Evolutionary conservation across 345 rosid species (phyloP), one percentile per base, ranked within the genome.

Genomic region (Eucalyptus rudis): DNA sequence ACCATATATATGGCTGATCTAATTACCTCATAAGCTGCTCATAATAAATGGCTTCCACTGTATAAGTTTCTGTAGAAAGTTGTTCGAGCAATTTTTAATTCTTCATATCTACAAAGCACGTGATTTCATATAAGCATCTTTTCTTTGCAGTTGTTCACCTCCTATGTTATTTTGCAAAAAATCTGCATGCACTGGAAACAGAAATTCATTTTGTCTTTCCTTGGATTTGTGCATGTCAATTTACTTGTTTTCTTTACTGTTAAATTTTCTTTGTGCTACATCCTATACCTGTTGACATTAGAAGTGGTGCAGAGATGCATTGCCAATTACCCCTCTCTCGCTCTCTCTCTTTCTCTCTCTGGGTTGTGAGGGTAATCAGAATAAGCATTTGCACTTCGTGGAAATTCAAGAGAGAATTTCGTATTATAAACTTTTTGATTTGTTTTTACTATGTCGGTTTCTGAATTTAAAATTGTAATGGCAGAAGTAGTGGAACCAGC

Each of bases 401-500:
- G 29, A 36, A 76, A 76, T 76, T 76, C 83, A 76, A 76, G 47
- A 40, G 83, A 76, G 83, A 76, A 40, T 76, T 36, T 76, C 3
- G 47, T 76, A 33, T 33, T 71, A 71, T 71, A 40, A 20, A 40
- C 66, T 7, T 71, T 76, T 15, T 33, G 19, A 52, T 33, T 88
- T 68, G 29, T 47, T 52, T 58, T 51, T 25, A 29, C 33, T 49
- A 19, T 59, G 56, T 36, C 58, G 2, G 81, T 86, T 59, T 86
- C 80, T 87, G 44, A 44, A 87, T 86, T 20, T 86, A 24, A 13
- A 19, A 50, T 59, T 50, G 86, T 66, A 86, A 27, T 79, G 93
- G 89, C 94, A 96, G 98, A 96, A 96, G 92, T 87, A 94, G 93
- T 91, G 97, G 92, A 92, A 93, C 91, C 13, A 90, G 90, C 88